Evolutionary conservation across 2,329 filamentous ascomycete species (phyloP).

Genomic region (Emmonsiellopsis sp.): DNA sequence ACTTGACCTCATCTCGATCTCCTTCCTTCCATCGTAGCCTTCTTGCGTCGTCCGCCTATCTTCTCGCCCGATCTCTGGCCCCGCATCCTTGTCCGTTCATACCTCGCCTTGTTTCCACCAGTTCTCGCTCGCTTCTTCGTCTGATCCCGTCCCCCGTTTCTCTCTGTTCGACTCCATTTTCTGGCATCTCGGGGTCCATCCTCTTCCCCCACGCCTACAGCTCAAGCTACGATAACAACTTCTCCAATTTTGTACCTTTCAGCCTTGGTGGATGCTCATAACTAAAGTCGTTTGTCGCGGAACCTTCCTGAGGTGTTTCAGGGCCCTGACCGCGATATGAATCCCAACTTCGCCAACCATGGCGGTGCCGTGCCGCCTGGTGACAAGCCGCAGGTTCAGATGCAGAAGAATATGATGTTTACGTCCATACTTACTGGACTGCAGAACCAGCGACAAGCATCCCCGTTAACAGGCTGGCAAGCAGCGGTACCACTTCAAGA

Average conservation of each 20-base stretch:
- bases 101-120: too few species aligned
- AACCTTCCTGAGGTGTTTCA: constrained; percentile 15
- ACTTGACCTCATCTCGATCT: too few species aligned
- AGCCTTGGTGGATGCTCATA: constrained; percentile 1
- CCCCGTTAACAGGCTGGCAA: constrained; percentile 36
- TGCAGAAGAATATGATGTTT: constrained; percentile 25
- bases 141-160: background rate
- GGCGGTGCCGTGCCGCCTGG: constrained; percentile 26
- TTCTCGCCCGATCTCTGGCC: too few species aligned
- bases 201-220: too few species aligned
- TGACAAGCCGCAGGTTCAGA: constrained; percentile 23
- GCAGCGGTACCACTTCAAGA: constrained; percentile 29
- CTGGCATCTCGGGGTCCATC: too few species aligned
- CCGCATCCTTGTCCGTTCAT: too few species aligned
- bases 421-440: constrained; percentile 31
- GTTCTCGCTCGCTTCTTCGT: background rate
- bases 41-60: too few species aligned
- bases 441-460: constrained; percentile 24
- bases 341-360: constrained; percentile 31
- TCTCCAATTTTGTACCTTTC: too few species aligned
- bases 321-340: constrained; percentile 32
- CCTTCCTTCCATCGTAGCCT: too few species aligned
- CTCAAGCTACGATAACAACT: too few species aligned
- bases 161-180: too few species aligned
- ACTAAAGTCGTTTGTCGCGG: constrained; percentile 6